Evolutionary conservation across 2,329 filamentous ascomycete species (phyloP).

Genomic region (Talaromyces sp.): DNA sequence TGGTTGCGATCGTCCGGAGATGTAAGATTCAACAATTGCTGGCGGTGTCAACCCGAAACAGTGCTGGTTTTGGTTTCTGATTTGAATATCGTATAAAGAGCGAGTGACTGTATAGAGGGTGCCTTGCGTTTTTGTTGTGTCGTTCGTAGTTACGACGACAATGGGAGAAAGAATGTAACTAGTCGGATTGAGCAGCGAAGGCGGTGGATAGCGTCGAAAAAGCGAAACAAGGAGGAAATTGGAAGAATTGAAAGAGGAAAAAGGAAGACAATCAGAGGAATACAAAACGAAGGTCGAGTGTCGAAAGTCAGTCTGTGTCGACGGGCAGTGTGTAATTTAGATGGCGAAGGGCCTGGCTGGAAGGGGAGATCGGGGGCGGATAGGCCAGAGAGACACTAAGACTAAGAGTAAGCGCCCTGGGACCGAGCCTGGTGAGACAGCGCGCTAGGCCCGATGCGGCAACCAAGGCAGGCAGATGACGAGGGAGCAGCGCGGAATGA

Average conservation of each 20-base stretch:
- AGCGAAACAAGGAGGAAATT: conserved; percentile 1
- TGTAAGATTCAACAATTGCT: neutral
- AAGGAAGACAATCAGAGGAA: neutral
- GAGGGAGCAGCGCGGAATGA: neutral
- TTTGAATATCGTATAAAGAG: neutral
- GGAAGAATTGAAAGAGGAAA: neutral
- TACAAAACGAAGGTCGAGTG: conserved; percentile 19
- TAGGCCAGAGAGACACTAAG: neutral
- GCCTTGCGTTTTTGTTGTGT: conserved; percentile 8
- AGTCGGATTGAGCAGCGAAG: conserved; percentile 15
- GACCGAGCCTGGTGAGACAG: neutral
- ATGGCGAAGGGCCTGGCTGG: conserved; percentile 3
- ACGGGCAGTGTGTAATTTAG: neutral
- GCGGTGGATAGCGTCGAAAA: neutral
- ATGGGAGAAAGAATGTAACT: conserved; percentile 21
- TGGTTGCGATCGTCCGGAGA: neutral
- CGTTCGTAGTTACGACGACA: conserved; percentile 9
- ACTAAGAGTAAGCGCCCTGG: neutral
- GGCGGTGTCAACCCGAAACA: conserved; percentile 3
- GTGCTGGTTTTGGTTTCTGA: neutral
- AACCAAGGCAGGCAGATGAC: conserved; percentile 13
- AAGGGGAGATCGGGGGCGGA: neutral
- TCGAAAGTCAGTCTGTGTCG: neutral
- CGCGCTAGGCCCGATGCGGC: neutral
- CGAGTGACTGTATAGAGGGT: conserved; percentile 6